phyloP scores from a whole-genome alignment of 192 early-diverging fungal genomes.

The Coemansia sp. region DNA sequence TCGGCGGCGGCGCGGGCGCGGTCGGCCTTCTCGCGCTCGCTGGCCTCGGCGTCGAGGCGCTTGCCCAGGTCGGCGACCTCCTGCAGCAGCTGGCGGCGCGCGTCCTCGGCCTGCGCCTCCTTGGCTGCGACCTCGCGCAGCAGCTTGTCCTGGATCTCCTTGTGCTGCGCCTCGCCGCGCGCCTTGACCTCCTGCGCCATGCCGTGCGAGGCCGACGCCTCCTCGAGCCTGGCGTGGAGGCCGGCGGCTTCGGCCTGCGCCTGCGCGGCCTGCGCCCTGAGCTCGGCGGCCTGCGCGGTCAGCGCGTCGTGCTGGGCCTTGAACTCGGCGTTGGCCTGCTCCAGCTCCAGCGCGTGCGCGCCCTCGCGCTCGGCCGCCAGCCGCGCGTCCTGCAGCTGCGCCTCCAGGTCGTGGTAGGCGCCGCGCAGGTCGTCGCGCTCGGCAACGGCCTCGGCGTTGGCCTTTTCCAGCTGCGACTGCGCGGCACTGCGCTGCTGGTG shows the following conservation, averaged over 20 bases:
- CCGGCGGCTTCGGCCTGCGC: constrained; percentile 57
- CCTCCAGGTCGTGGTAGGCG: constrained; percentile 62
- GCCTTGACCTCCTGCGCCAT: constrained; percentile 69
- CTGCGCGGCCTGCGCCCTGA: background rate
- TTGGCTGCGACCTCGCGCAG: constrained; percentile 63
- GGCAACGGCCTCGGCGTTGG: constrained; percentile 55
- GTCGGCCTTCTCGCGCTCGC: constrained; percentile 59
- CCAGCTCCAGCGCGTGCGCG: constrained; percentile 56
- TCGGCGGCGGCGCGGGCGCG: constrained; percentile 65
- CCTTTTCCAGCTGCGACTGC: constrained; percentile 59
- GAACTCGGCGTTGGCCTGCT: constrained; percentile 54
- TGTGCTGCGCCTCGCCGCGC: constrained; percentile 66
- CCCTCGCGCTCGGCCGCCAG: constrained; percentile 71
- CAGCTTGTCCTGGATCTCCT: constrained; percentile 65
- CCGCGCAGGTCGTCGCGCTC: constrained; percentile 68
- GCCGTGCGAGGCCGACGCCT: constrained; percentile 24
- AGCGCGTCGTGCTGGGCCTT: constrained; percentile 59
- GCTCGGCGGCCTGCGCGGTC: background rate
- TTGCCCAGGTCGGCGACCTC: constrained; percentile 62
- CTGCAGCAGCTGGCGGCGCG: constrained; percentile 61
- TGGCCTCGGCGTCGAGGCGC: constrained; percentile 55
- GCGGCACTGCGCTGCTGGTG: constrained; percentile 58
- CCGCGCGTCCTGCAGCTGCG: constrained; percentile 69
- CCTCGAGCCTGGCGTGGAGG: constrained; percentile 63
- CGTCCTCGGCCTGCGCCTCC: constrained; percentile 73